These are phyloP conservation scores for Samsoniella hepiali DNA, from an alignment of 2,329 filamentous ascomycete genomes.

Conservation along the genomic window DNA sequence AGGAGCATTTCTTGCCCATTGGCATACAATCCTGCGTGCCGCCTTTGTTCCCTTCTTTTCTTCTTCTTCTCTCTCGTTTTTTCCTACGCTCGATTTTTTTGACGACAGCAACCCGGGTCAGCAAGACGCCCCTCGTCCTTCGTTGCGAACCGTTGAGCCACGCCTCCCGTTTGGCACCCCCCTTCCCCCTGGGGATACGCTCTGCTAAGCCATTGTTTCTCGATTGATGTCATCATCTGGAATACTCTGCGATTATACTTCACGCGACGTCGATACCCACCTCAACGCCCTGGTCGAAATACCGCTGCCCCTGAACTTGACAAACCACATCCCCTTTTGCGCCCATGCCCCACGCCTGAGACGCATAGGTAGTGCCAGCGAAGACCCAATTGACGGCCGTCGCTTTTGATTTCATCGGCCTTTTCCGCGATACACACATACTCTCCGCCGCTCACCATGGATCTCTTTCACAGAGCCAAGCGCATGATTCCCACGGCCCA, in stretches of 20 bases:
- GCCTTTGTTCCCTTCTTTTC: neutral
- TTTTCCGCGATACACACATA: neutral
- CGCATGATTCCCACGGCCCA: slow-evolving; percentile 45
- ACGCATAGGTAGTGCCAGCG: neutral
- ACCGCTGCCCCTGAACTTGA: slow-evolving; percentile 9
- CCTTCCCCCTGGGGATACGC: neutral
- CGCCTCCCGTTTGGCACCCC: neutral
- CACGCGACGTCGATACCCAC: neutral
- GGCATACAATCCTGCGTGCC: neutral
- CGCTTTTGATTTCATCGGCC: neutral
- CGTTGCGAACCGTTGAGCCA: neutral
- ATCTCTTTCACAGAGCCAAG: slow-evolving; percentile 55
- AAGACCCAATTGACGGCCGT: neutral
- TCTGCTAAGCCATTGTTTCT: neutral
- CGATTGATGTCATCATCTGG: neutral
- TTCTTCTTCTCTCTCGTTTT: neutral
- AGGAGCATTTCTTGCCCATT: neutral
- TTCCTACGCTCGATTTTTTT: neutral
- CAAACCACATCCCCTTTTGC: neutral
- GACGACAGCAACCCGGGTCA: neutral
- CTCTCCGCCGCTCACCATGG: slow-evolving; percentile 41
- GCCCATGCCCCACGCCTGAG: neutral
- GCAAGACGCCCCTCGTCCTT: slow-evolving; percentile 1
- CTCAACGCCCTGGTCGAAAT: neutral
- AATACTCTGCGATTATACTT: neutral